Evolutionary conservation across 495 filamentous ascomycete genomes (phyloP), one percentile per base, ranked within the genome.

Genomic region (Parathielavia hyrcaniae): DNA sequence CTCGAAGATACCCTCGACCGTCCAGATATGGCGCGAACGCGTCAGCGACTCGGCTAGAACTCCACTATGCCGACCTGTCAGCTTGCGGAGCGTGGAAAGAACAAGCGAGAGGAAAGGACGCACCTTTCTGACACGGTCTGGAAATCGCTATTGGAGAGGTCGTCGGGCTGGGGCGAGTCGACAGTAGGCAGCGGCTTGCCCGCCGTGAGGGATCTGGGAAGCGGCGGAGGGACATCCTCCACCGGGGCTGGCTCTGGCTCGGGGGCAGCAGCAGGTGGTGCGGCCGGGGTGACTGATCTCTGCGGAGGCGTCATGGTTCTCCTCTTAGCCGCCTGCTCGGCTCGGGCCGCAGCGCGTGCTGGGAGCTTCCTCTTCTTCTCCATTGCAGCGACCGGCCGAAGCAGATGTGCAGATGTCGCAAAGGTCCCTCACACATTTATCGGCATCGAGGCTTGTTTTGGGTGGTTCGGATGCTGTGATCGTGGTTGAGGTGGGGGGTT

Each of bases 1-100:
- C 59, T 93, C 90, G 59, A 99, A 88, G 38, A 96, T 85, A 17
- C 88, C 86, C 61, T 95, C 90, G 62, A 79, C 85, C 10, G 90
- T 79, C 95, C 95, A 97, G 82, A 84, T 87, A 62, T 86, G 81
- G 54, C 89, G 89, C 49, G 95, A 97, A 51, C 89, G 83, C 49
- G 85, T 77, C 17, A 99, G 79, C 5, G 95, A 91, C 52, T 88
- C 83, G 50, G 85, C 79, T 49, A 97, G 77, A 8, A 99, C 88
- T 50, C 87, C 89, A 71, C 92, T 97, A 19, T n/a, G 16, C 5
- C 5, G 46, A 30, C 26, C 26, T 30, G 48, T 64, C 44, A 62
- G 44, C 45, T 32, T 58, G 20, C 20, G 20, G 1, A 32, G n/a
- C 36, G 12, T 8, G 19, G 53, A 20, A 35, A 47, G 7, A 22